phyloP scores from a whole-genome alignment of 1,284 basidiomycete genomes.

The Apiotrichum gracile region DNA sequence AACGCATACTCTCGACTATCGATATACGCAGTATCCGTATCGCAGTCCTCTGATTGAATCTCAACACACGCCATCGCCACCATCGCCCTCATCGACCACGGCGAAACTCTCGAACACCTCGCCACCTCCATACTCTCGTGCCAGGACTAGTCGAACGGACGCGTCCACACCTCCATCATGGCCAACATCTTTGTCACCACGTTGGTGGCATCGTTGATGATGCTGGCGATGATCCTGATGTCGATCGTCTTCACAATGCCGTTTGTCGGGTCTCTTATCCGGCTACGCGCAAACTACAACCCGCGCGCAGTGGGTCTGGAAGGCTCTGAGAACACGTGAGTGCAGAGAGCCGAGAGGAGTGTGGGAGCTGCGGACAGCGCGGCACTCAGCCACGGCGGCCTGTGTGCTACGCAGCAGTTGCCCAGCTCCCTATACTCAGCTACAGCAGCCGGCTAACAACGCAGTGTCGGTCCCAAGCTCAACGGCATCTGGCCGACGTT shows the following conservation, averaged over 20 bases:
- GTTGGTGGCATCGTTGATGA: conserved; percentile 37
- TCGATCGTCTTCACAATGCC: conserved; percentile 44
- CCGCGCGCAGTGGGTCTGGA: conserved; percentile 68
- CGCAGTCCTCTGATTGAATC: too few relatives aligned
- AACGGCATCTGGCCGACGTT: conserved; percentile 55
- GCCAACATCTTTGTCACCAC: conserved; percentile 24
- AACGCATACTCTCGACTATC: too few relatives aligned
- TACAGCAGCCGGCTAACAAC: not conserved
- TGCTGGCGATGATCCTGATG: conserved; percentile 37
- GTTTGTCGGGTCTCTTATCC: conserved; percentile 43
- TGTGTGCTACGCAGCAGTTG: too few relatives aligned
- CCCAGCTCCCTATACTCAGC: not conserved
- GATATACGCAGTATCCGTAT: too few relatives aligned
- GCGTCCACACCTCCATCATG: conserved; percentile 1
- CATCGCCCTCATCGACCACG: too few relatives aligned
- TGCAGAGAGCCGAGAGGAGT: not conserved
- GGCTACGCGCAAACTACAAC: conserved; percentile 50
- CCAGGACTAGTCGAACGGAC: too few relatives aligned
- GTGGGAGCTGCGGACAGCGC: not conserved
- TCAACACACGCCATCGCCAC: too few relatives aligned
- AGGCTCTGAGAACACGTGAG: conserved; percentile 38
- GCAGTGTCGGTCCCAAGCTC: conserved; percentile 47
- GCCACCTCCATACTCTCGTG: too few relatives aligned
- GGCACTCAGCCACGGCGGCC: not conserved
- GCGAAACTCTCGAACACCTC: too few relatives aligned